phyloP scores from a whole-genome alignment of 495 filamentous ascomycete genomes.

The Lasiosphaeris hirsuta region DNA sequence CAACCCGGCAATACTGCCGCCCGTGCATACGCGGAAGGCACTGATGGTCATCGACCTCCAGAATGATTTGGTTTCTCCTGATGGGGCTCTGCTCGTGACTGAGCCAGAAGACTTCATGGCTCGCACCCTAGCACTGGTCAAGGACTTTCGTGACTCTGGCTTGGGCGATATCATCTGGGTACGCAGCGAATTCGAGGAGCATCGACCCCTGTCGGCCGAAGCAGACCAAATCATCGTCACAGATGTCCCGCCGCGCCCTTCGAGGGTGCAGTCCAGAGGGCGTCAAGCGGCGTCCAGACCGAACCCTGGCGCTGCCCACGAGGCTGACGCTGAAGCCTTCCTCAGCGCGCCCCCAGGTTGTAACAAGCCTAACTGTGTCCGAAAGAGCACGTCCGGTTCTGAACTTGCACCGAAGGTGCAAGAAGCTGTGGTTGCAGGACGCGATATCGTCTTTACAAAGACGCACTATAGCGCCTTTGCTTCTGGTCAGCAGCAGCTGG shows the following conservation, averaged over 20 bases:
- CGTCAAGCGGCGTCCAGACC: slow-evolving; percentile 16
- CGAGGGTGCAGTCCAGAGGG: slow-evolving; percentile 13
- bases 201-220: slow-evolving; percentile 46
- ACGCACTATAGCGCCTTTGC: slow-evolving; percentile 83
- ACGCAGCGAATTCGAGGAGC: slow-evolving; percentile 66
- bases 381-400: slow-evolving; percentile 58
- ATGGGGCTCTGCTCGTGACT: slow-evolving; percentile 64
- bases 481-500: slow-evolving; percentile 52
- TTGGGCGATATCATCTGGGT: slow-evolving; percentile 86
- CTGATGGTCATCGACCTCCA: slow-evolving; percentile 84
- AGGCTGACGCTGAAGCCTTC: slow-evolving; percentile 59
- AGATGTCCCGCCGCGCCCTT: slow-evolving; percentile 23
- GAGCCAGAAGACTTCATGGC: slow-evolving; percentile 65
- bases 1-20: slow-evolving; percentile 43
- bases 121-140: slow-evolving; percentile 61
- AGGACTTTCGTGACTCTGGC: slow-evolving; percentile 62
- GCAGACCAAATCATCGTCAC: slow-evolving; percentile 48
- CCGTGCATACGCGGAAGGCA: slow-evolving; percentile 69
- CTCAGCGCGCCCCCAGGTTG: slow-evolving; percentile 38
- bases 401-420: slow-evolving; percentile 63
- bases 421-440: slow-evolving; percentile 49
- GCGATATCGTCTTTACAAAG: slow-evolving; percentile 73
- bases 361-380: slow-evolving; percentile 50
- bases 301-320: slow-evolving; percentile 30
- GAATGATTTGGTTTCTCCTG: slow-evolving; percentile 78